These are phyloP conservation scores for Haplosporangium gracile DNA, from an alignment of 192 early-diverging fungal genomes.

Conservation along the genomic window DNA sequence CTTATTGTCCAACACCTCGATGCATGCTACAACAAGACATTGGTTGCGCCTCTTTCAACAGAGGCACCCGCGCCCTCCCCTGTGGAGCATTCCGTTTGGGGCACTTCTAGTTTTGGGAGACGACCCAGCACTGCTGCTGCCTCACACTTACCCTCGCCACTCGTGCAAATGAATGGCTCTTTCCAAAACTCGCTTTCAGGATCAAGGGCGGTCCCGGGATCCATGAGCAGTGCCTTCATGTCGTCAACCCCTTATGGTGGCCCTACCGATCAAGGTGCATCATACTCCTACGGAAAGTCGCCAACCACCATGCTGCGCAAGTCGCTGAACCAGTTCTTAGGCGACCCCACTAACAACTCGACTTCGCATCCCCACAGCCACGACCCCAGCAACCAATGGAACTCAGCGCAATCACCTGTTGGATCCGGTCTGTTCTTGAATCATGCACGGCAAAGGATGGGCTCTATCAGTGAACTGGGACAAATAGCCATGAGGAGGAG, in stretches of 20 bases:
- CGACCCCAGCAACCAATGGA: constrained; percentile 16
- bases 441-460: constrained; percentile 47
- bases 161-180: constrained; percentile 16
- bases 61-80: constrained; percentile 54
- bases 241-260: not conserved
- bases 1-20: constrained; percentile 51
- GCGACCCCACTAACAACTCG: not conserved
- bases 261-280: constrained; percentile 17
- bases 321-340: constrained; percentile 29
- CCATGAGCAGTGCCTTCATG: constrained; percentile 15
- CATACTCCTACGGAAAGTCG: constrained; percentile 45
- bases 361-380: not conserved
- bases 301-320: constrained; percentile 45
- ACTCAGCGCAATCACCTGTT: constrained; percentile 14
- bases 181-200: constrained; percentile 36
- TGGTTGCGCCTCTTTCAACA: constrained; percentile 40
- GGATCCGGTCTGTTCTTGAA: constrained; percentile 25
- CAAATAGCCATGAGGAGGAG: constrained; percentile 49
- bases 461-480: constrained; percentile 45
- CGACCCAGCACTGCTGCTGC: constrained; percentile 24
- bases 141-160: constrained; percentile 10
- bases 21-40: constrained; percentile 38
- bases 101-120: constrained; percentile 27
- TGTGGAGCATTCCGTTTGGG: constrained; percentile 47
- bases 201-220: constrained; percentile 44